Conservation (phyloP, 805 yeast genomes). For the Wickerhamia fluorescens region DNA sequence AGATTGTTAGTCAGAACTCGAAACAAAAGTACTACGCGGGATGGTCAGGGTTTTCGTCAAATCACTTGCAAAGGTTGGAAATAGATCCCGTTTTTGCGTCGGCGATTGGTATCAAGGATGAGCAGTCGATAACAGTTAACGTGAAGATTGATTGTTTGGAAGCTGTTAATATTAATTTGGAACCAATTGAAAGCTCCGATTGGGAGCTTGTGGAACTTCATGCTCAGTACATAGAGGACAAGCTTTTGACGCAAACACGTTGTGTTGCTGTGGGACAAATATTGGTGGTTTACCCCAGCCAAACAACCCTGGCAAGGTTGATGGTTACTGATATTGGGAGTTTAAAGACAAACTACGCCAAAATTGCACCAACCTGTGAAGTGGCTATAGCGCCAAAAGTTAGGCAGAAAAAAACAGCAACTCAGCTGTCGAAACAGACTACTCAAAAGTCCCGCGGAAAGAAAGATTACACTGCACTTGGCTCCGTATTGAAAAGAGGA, state of each 20-base stretch:
- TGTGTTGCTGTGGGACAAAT: slow-evolving; percentile 56
- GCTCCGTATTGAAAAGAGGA: slow-evolving; percentile 44
- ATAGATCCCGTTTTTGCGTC: slow-evolving; percentile 64
- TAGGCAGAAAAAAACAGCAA: slow-evolving; percentile 48
- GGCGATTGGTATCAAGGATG: slow-evolving; percentile 40
- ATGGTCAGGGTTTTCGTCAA: slow-evolving; percentile 56
- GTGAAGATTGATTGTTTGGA: slow-evolving; percentile 43
- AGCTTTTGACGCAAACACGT: slow-evolving; percentile 72
- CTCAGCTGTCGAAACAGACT: slow-evolving; percentile 30
- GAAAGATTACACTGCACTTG: slow-evolving; percentile 14
- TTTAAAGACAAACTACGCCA: slow-evolving; percentile 39
- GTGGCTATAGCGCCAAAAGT: slow-evolving; percentile 67
- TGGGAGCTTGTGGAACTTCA: slow-evolving; percentile 89
- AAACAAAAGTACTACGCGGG: slow-evolving; percentile 40
- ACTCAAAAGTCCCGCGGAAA: slow-evolving; percentile 4
- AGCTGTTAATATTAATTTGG: slow-evolving; percentile 61
- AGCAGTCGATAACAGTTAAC: slow-evolving; percentile 30
- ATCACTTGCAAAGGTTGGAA: slow-evolving; percentile 36
- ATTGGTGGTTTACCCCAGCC: slow-evolving; percentile 63
- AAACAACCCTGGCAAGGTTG: slow-evolving; percentile 54
- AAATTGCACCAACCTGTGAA: slow-evolving; percentile 57
- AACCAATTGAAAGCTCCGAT: slow-evolving; percentile 70
- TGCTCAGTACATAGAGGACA: slow-evolving; percentile 68
- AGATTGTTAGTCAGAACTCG: slow-evolving; percentile 24
- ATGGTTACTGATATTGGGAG: slow-evolving; percentile 39